Conservation (phyloP, 2,329 filamentous ascomycete genomes). For the Nothopassalora personata region DNA sequence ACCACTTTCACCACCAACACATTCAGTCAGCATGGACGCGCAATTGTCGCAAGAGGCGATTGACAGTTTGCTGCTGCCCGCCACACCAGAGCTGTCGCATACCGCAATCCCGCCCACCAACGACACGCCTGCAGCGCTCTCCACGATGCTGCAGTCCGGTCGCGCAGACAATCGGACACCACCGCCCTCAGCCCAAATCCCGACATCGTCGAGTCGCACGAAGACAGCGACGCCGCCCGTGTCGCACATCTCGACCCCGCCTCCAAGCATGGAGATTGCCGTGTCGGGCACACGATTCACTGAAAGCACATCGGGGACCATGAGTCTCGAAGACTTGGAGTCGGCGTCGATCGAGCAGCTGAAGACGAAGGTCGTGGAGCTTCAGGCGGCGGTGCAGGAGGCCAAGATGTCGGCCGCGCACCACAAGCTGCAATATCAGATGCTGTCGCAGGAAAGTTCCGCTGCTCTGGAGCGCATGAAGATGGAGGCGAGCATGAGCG, state of each 20-base stretch:
- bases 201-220: slow-evolving; percentile 33
- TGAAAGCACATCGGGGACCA: slow-evolving; percentile 25
- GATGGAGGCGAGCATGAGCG: slow-evolving; percentile 88
- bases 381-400: slow-evolving; percentile 54
- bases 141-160: slow-evolving; percentile 14
- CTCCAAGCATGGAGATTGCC: slow-evolving; percentile 35
- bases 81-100: slow-evolving; percentile 29
- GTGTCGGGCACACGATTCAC: slow-evolving; percentile 12
- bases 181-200: slow-evolving; percentile 54
- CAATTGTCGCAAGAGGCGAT: slow-evolving; percentile 9
- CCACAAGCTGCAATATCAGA: slow-evolving; percentile 82
- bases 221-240: slow-evolving; percentile 49
- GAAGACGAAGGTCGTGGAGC: slow-evolving; percentile 48
- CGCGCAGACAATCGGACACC: slow-evolving; percentile 50
- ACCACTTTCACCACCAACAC: not conserved
- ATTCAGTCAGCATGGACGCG: slow-evolving; percentile 12
- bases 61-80: slow-evolving; percentile 14
- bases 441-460: slow-evolving; percentile 76
- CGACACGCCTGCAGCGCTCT: slow-evolving; percentile 1
- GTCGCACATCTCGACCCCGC: slow-evolving; percentile 46
- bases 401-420: slow-evolving; percentile 81
- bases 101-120: slow-evolving; percentile 26
- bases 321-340: slow-evolving; percentile 49
- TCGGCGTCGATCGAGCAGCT: slow-evolving; percentile 49
- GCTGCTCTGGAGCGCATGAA: slow-evolving; percentile 81